Percentiles rank a stretch among this genome's conserved stretches.
phyloP scores from a whole-genome alignment of 2,329 filamentous ascomycete genomes.

The Arthrobotrys pseudoclavata region DNA sequence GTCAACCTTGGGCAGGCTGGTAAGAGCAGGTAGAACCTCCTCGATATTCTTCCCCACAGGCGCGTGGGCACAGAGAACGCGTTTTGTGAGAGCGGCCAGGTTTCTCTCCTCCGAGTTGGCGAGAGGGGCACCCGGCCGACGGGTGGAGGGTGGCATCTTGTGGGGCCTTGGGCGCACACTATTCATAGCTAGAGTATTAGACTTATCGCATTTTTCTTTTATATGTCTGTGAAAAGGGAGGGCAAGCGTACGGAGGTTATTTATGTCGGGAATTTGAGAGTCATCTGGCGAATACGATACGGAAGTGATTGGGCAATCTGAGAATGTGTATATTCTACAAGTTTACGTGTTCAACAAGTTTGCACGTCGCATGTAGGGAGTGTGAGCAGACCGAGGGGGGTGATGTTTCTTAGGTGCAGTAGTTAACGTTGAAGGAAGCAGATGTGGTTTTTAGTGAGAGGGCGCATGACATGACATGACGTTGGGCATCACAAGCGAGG shows the following conservation, averaged over 20 bases:
- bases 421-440: background rate
- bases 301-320: constrained; percentile 21
- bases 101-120: constrained; percentile 83
- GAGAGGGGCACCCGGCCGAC: constrained; percentile 65
- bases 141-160: constrained; percentile 57
- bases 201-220: background rate
- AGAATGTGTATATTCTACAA: constrained; percentile 8
- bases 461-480: constrained; percentile 32
- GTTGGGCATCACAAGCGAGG: constrained; percentile 31
- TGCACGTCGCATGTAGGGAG: constrained; percentile 9
- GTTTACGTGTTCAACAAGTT: constrained; percentile 9
- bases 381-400: background rate
- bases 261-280: constrained; percentile 22
- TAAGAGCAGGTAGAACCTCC: constrained; percentile 87
- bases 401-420: background rate
- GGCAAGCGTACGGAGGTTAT: constrained; percentile 29
- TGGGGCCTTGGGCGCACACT: constrained; percentile 54
- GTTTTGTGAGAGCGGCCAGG: constrained; percentile 78
- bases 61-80: constrained; percentile 83
- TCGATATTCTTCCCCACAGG: constrained; percentile 77
- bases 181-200: constrained; percentile 34
- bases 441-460: background rate
- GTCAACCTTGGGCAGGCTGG: constrained; percentile 93
- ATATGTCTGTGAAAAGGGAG: background rate
- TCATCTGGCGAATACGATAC: constrained; percentile 20